Percentiles rank a stretch among this genome's conserved stretches.
These are phyloP conservation scores for Yamadazyma sp. DNA, from an alignment of 805 yeast genomes.

Conservation along the genomic window DNA sequence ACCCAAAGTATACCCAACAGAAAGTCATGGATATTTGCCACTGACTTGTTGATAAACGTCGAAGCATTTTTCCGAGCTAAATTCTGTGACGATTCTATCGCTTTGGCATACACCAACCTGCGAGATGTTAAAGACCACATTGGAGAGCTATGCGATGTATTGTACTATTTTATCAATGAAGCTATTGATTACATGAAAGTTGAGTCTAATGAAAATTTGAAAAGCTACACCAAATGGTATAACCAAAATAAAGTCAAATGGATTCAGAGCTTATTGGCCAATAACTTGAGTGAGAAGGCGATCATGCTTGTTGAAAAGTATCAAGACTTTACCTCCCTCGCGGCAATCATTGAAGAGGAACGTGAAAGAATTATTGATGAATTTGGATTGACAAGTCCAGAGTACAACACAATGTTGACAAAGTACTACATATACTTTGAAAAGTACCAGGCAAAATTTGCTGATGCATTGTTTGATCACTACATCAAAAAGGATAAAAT, in stretches of 20 bases:
- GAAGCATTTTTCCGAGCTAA: conserved; percentile 32
- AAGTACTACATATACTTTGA: conserved; percentile 54
- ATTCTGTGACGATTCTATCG: conserved; percentile 11
- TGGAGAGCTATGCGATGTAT: conserved; percentile 27
- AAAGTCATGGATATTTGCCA: conserved; percentile 48
- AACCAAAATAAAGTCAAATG: conserved; percentile 42
- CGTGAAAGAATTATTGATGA: conserved; percentile 21
- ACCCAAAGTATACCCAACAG: conserved; percentile 23
- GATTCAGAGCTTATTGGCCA: conserved; percentile 57
- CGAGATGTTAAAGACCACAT: conserved; percentile 20
- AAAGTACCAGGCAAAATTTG: conserved; percentile 68
- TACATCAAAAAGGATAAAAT: conserved; percentile 54
- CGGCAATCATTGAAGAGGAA: conserved; percentile 45
- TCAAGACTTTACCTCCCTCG: conserved; percentile 63
- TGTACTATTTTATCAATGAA: conserved; percentile 35
- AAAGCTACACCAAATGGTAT: conserved; percentile 35
- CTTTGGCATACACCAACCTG: conserved; percentile 17
- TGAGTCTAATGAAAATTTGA: conserved; percentile 23
- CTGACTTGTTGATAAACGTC: conserved; percentile 36
- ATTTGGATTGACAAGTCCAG: conserved; percentile 17
- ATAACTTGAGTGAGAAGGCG: conserved; percentile 53
- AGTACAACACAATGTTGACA: conserved; percentile 17
- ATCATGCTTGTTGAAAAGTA: conserved; percentile 63
- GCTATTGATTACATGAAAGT: conserved; percentile 36
- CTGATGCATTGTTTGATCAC: conserved; percentile 57